phyloP scores from a whole-genome alignment of 1,284 basidiomycete genomes.

The Ceratobasidium sp. region DNA sequence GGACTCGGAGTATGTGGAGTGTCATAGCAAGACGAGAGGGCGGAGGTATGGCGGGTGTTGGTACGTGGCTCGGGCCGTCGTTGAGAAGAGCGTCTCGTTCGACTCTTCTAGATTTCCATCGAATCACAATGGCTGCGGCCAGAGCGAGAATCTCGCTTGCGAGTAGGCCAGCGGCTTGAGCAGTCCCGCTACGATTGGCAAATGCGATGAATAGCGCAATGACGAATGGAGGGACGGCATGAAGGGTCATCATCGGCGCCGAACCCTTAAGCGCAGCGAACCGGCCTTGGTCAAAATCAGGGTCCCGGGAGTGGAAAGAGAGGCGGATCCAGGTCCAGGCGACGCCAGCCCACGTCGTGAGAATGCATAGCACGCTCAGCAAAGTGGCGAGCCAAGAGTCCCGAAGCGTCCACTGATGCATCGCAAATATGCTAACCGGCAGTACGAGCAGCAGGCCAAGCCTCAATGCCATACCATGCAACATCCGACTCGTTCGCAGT shows the following conservation, averaged over 20 bases:
- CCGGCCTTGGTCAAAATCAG: conserved; percentile 57
- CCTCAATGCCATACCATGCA: conserved; percentile 20
- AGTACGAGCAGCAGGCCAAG: conserved; percentile 75
- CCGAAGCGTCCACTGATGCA: conserved; percentile 90
- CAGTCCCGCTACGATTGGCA: conserved; percentile 72
- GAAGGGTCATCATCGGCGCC: conserved; percentile 59
- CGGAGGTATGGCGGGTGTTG: conserved; percentile 21
- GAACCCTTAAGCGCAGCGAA: conserved; percentile 61
- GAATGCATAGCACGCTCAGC: conserved; percentile 67
- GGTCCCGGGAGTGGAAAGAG: conserved; percentile 63
- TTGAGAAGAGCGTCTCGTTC: conserved; percentile 36
- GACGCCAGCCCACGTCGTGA: conserved; percentile 54
- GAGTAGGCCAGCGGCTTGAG: conserved; percentile 80
- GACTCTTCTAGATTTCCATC: conserved; percentile 64
- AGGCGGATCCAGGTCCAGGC: conserved; percentile 64
- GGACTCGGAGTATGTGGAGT: conserved; percentile 72
- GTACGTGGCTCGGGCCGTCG: conserved; percentile 48
- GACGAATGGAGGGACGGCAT: conserved; percentile 65
- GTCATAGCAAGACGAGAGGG: conserved; percentile 65
- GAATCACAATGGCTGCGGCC: conserved; percentile 67
- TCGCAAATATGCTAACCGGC: conserved; percentile 81
- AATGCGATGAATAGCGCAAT: conserved; percentile 83
- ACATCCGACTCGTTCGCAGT: neutral
- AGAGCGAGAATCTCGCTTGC: conserved; percentile 77
- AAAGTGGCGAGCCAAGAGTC: conserved; percentile 86